Conservation (phyloP, 768 basidiomycete species). For the Leucocoprinus leucothites region DNA sequence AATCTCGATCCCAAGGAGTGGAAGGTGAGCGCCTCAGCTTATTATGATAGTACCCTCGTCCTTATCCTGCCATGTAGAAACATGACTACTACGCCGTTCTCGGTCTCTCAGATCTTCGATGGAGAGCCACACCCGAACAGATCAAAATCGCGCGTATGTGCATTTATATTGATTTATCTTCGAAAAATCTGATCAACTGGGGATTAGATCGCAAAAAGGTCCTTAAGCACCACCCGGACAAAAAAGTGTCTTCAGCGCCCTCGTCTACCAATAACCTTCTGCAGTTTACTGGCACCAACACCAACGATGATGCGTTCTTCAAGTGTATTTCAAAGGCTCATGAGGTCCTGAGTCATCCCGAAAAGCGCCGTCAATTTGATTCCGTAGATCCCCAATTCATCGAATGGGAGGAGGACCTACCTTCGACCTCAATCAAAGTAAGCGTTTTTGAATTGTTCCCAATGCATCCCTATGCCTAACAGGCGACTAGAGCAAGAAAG, state of each 20-base stretch:
- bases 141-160: conserved; percentile 94
- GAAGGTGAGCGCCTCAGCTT: conserved; percentile 57
- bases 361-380: conserved; percentile 93
- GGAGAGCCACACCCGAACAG: conserved; percentile 83
- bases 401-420: conserved; percentile 74
- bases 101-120: conserved; percentile 87
- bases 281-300: conserved; percentile 55
- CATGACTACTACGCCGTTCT: conserved; percentile 99
- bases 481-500: conserved; percentile 34
- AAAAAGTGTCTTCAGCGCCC: conserved; percentile 57
- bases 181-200: conserved; percentile 54
- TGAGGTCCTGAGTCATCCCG: conserved; percentile 84
- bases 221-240: conserved; percentile 98
- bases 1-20: conserved; percentile 94
- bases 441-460: background rate
- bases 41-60: background rate
- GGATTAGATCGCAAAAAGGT: conserved; percentile 98
- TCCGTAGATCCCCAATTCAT: conserved; percentile 84
- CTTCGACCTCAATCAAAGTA: conserved; percentile 61
- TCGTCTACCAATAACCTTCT: conserved; percentile 27
- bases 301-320: conserved; percentile 98
- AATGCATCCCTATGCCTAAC: background rate
- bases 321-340: conserved; percentile 99
- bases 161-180: conserved; percentile 23
- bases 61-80: conserved; percentile 52